Evolutionary conservation across 1,139 yeast genomes (phyloP).

Genomic region (Sugiyamaella neomexicana): DNA sequence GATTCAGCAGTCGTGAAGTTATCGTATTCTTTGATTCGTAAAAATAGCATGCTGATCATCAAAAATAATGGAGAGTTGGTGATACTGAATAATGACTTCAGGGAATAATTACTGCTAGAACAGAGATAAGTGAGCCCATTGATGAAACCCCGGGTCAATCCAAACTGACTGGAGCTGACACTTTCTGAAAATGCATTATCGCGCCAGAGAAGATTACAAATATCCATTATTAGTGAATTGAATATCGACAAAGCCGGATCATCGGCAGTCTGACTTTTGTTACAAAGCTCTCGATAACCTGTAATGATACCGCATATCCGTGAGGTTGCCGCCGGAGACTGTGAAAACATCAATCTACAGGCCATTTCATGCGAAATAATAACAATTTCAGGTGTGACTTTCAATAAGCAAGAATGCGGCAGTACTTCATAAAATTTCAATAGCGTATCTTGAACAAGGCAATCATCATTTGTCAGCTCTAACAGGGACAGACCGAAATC

Average conservation of each 20-base stretch:
- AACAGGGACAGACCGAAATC: constrained; percentile 25
- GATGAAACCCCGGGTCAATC: constrained; percentile 9
- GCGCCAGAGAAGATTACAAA: constrained; percentile 60
- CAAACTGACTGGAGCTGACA: constrained; percentile 9
- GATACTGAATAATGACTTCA: constrained; percentile 50
- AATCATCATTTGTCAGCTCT: constrained; percentile 26
- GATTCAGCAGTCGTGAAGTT: constrained; percentile 37
- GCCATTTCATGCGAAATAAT: constrained; percentile 47
- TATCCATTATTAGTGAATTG: constrained; percentile 58
- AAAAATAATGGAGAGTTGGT: constrained; percentile 59
- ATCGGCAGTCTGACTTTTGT: constrained; percentile 24
- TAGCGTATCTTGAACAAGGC: constrained; percentile 26
- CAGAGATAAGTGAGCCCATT: constrained; percentile 2
- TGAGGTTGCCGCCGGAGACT: constrained; percentile 49
- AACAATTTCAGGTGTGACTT: constrained; percentile 33
- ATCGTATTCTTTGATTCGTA: constrained; percentile 52
- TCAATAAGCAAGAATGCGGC: constrained; percentile 30
- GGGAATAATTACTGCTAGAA: constrained; percentile 18
- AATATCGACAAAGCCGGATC: constrained; percentile 44
- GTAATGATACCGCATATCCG: constrained; percentile 53
- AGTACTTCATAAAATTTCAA: constrained; percentile 33
- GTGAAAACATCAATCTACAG: constrained; percentile 43
- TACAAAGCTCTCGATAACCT: constrained; percentile 42
- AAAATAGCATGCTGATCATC: constrained; percentile 46
- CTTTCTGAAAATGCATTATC: constrained; percentile 15